Evolutionary conservation across 2,329 filamentous ascomycete genomes (phyloP).

Genomic region (Cytospora schulzeri): DNA sequence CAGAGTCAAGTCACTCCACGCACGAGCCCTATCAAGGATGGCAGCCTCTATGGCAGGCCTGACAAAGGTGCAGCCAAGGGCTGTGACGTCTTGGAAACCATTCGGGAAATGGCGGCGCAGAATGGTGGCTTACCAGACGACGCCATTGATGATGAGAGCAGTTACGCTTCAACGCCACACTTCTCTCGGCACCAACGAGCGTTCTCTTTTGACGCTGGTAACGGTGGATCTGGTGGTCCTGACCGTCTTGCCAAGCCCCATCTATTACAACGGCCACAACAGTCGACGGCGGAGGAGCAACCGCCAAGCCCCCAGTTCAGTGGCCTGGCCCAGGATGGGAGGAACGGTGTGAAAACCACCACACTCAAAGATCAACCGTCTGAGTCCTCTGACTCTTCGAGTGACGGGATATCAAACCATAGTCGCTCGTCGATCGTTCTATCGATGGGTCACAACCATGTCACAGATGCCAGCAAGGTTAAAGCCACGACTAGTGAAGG

Average conservation of each 20-base stretch:
- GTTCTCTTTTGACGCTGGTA: constrained; percentile 10
- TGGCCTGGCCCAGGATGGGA: background rate
- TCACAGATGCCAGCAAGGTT: background rate
- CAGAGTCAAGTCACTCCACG: constrained; percentile 22
- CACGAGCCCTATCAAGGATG: constrained; percentile 22
- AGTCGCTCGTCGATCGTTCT: constrained; percentile 7
- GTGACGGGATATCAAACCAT: constrained; percentile 7
- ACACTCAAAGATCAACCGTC: background rate
- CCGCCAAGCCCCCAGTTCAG: constrained; percentile 3
- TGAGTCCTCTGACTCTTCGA: constrained; percentile 1
- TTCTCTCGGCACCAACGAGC: background rate
- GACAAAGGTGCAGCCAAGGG: background rate
- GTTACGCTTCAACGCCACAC: constrained; percentile 10
- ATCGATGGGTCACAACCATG: constrained; percentile 22
- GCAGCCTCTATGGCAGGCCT: constrained; percentile 10
- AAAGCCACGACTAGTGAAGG: background rate
- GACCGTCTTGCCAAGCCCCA: background rate
- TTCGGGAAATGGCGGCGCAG: constrained; percentile 19
- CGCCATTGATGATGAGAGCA: constrained; percentile 17
- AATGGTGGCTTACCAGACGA: constrained; percentile 26
- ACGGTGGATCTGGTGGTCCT: background rate
- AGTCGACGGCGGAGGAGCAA: background rate
- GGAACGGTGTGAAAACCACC: background rate
- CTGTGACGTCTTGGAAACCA: constrained; percentile 6
- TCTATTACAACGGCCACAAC: background rate